These are phyloP conservation scores for Globisporangium carolinianum DNA, from an alignment of 352 stramenopile species.

Conservation along the genomic window DNA sequence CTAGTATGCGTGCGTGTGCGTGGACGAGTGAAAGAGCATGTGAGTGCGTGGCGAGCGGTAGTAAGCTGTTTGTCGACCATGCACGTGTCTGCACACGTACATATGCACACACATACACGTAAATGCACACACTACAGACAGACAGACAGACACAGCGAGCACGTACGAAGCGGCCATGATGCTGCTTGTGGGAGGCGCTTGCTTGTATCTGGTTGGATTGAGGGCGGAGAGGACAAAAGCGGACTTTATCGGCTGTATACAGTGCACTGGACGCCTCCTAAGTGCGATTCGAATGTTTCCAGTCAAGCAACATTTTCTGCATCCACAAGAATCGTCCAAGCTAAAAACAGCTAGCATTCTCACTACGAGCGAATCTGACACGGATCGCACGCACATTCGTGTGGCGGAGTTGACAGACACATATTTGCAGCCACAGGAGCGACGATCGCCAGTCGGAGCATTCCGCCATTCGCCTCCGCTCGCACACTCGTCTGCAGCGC, in stretches of 20 bases:
- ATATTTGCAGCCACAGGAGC: background rate
- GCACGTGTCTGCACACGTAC: background rate
- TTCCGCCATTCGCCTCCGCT: constrained; percentile 1
- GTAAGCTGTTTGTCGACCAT: background rate
- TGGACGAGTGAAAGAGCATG: background rate
- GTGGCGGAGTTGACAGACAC: background rate
- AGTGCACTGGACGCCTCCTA: background rate
- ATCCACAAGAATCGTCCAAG: background rate
- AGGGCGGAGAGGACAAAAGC: background rate
- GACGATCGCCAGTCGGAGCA: too few species aligned
- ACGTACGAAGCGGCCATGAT: constrained; percentile 7
- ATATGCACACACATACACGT: background rate
- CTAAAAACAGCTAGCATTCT: background rate
- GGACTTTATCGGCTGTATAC: background rate
- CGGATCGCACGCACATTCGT: background rate
- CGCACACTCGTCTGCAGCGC: background rate
- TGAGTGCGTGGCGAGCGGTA: background rate
- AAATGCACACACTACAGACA: background rate
- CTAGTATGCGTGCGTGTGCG: constrained; percentile 4
- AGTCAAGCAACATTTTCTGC: background rate
- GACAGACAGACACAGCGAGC: background rate
- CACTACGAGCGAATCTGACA: background rate
- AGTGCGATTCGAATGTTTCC: background rate
- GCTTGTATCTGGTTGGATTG: constrained; percentile 1
- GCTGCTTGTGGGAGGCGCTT: background rate